Evolutionary conservation across 345 rosid genomes (phyloP).

Genomic region (Eucalyptus victrix): DNA sequence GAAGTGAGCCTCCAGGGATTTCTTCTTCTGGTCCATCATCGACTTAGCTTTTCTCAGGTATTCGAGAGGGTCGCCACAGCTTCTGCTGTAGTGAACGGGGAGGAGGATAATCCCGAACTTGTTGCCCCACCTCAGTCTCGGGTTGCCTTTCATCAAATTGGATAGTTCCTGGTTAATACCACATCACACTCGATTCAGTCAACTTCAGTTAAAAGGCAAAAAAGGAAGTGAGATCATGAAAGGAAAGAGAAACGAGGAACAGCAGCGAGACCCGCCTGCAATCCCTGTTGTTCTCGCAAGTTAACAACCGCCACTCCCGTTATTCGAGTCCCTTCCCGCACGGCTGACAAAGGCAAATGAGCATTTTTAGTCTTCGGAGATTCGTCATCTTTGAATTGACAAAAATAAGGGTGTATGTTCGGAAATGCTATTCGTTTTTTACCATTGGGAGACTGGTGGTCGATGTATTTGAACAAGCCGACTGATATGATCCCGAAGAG

Average conservation of each 20-base stretch:
- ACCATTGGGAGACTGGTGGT: conserved; percentile 30
- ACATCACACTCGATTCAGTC: too few species aligned
- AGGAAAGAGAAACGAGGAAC: too few species aligned
- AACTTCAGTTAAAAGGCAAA: too few species aligned
- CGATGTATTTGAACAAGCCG: conserved; percentile 44
- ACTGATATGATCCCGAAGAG: conserved; percentile 35
- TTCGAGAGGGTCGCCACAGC: conserved; percentile 11
- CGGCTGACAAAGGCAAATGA: conserved; percentile 2
- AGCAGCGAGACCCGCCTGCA: too few species aligned
- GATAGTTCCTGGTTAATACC: too few species aligned
- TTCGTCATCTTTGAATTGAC: neutral
- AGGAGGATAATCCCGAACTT: too few species aligned
- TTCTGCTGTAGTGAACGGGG: neutral
- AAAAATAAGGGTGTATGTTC: too few species aligned
- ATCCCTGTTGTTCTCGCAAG: too few species aligned
- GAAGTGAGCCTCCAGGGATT: conserved; percentile 33
- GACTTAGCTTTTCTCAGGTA: conserved; percentile 33
- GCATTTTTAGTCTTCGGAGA: neutral
- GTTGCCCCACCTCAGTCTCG: too few species aligned
- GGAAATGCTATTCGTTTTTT: neutral
- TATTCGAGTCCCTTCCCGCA: neutral
- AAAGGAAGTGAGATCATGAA: too few species aligned
- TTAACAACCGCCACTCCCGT: too few species aligned
- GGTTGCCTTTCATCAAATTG: neutral
- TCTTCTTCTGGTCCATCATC: conserved; percentile 43